Base-by-base conservation (phyloP, 192 early-diverging fungal species). In the Mortierella hygrophila region DNA sequence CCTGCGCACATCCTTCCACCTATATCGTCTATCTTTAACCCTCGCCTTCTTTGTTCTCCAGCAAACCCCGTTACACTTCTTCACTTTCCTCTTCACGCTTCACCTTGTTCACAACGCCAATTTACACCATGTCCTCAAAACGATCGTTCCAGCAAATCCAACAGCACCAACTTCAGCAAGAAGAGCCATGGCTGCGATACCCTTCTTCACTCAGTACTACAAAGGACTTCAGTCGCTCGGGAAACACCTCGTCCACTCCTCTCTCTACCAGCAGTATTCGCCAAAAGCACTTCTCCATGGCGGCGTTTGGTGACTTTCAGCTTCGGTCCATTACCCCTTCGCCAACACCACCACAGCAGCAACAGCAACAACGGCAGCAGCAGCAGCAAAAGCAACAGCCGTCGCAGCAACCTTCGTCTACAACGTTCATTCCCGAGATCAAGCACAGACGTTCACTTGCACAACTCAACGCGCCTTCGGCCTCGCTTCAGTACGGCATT, bases 161-260 rank as follows among this genome's bases (percentile, higher is more conserved):
- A 32, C 60, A 65, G 13, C 60, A 65, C 60, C 60, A 65, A 15
- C 83, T 77, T 18, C 78, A 74, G 4, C 75, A 85, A 57, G 83
- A 85, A 40, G 83, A 85, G 37, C 70, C 83, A 57, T 85, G 78
- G 83, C 78, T 85, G 13, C 74, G 69, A 16, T 85, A 80, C 52
- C 83, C 78, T 49, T 70, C 79, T 16, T 40, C 57, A 1, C n/a
- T 42, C 6, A 47, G 2, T 20, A 35, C 77, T 16, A 54, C 76
- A 26, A 42, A 68, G 8, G 77, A 75, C 68, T 75, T 54, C 32
- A 78, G 82, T 57, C 76, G 77, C 42, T 70, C 70, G 6, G 47
- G 42, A 47, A 52, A 69, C 32, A 18, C 72, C n/a, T 16, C 72
- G 1, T 81, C 80, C 49, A 41, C 38, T 49, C 23, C 46, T 49